Evolutionary conservation across 2,329 filamentous ascomycete genomes (phyloP).

Genomic region (Cladosporium sp.): DNA sequence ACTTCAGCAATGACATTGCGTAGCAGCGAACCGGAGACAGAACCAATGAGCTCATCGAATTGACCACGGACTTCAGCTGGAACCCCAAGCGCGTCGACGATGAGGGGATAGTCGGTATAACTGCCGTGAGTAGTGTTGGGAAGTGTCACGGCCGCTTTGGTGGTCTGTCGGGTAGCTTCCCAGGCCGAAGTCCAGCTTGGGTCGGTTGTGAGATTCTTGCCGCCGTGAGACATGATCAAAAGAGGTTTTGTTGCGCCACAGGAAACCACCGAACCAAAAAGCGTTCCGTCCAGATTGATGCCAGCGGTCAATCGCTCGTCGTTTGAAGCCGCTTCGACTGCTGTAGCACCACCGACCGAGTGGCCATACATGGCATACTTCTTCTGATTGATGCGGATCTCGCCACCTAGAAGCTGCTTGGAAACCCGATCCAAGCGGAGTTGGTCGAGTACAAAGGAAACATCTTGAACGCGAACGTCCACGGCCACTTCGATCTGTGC

Average conservation of each 20-base stretch:
- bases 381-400: slow-evolving; percentile 23
- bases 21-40: slow-evolving; percentile 80
- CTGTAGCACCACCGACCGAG: slow-evolving; percentile 32
- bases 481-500: slow-evolving; percentile 7
- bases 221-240: slow-evolving; percentile 8
- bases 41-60: slow-evolving; percentile 48
- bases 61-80: not conserved
- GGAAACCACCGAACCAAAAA: slow-evolving; percentile 8
- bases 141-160: slow-evolving; percentile 10
- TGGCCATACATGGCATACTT: slow-evolving; percentile 35
- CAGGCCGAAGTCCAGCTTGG: slow-evolving; percentile 8
- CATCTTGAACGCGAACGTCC: slow-evolving; percentile 27
- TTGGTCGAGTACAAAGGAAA: slow-evolving; percentile 36
- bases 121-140: slow-evolving; percentile 8
- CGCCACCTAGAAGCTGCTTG: not conserved
- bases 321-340: slow-evolving; percentile 30
- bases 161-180: slow-evolving; percentile 5
- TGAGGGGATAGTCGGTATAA: slow-evolving; percentile 15
- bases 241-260: slow-evolving; percentile 7
- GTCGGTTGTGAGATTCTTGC: slow-evolving; percentile 2
- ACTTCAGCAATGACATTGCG: slow-evolving; percentile 55
- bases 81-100: slow-evolving; percentile 12
- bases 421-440: slow-evolving; percentile 14
- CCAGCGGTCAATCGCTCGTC: slow-evolving; percentile 36
- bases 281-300: slow-evolving; percentile 40